Percentiles rank a stretch among this genome's conserved stretches.
phyloP scores from a whole-genome alignment of 2,329 filamentous ascomycete species.

The Diaporthe sp. region DNA sequence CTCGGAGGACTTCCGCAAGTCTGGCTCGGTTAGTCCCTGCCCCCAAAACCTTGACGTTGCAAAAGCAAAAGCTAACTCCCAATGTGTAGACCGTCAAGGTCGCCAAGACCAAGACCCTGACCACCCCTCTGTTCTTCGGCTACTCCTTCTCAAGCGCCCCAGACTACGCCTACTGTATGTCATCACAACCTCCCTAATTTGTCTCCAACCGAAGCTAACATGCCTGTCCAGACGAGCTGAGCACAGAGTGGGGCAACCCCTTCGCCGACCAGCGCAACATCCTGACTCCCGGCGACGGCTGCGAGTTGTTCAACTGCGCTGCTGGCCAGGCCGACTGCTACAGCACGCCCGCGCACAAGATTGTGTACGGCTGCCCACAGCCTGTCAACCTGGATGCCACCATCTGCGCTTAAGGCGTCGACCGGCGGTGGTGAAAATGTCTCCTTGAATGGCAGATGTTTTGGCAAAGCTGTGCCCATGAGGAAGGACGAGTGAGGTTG shows the following conservation, averaged over 20 bases:
- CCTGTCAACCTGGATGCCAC: constrained; percentile 52
- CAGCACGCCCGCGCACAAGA: constrained; percentile 53
- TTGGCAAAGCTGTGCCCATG: neutral
- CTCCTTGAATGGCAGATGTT: neutral
- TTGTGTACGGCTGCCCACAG: constrained; percentile 55
- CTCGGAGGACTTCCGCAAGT: constrained; percentile 49
- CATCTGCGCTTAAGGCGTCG: constrained; percentile 42
- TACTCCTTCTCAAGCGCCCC: constrained; percentile 54
- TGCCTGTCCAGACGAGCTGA: constrained; percentile 51
- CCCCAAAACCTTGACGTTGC: no score
- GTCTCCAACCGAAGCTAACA: neutral
- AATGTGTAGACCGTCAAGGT: constrained; percentile 55
- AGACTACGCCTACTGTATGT: constrained; percentile 56
- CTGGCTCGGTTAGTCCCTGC: constrained; percentile 51
- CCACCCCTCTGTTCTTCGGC: constrained; percentile 55
- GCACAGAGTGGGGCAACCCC: constrained; percentile 56
- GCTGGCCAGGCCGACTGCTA: constrained; percentile 53
- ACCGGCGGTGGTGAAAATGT: no score
- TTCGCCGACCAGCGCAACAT: constrained; percentile 53
- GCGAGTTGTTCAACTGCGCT: constrained; percentile 54
- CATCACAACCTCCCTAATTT: neutral
- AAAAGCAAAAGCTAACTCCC: neutral
- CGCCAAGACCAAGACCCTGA: constrained; percentile 52
- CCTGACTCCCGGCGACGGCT: constrained; percentile 52
- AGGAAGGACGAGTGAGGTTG: neutral